phyloP scores from a whole-genome alignment of 257 asterid genomes.

The Misopates orontium region DNA sequence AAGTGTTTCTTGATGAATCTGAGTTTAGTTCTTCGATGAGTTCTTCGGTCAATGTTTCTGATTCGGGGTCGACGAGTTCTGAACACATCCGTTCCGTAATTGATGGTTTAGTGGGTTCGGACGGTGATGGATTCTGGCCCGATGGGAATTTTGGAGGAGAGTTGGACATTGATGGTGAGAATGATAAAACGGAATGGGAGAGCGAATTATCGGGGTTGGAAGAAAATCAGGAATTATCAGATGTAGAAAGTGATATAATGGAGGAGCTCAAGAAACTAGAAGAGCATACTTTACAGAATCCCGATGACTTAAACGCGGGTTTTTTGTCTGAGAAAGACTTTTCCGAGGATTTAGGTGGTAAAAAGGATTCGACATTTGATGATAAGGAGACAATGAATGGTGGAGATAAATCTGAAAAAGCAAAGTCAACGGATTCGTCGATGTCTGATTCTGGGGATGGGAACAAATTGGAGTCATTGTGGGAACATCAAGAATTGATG shows the following conservation, averaged over 20 bases:
- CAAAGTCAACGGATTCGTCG: slow-evolving; percentile 34
- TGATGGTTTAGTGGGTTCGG: slow-evolving; percentile 38
- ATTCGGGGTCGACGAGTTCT: slow-evolving; percentile 36
- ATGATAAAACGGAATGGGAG: slow-evolving; percentile 26
- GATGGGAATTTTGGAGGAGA: slow-evolving; percentile 55
- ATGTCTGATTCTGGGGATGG: slow-evolving; percentile 38
- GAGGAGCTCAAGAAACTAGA: slow-evolving; percentile 43
- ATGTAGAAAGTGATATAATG: slow-evolving; percentile 46
- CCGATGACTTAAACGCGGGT: neutral
- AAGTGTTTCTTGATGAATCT: slow-evolving; percentile 20
- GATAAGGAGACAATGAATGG: neutral
- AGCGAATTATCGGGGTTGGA: slow-evolving; percentile 39
- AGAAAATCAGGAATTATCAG: slow-evolving; percentile 30
- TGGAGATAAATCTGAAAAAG: slow-evolving; percentile 34
- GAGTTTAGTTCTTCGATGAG: slow-evolving; percentile 21
- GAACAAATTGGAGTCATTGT: slow-evolving; percentile 30
- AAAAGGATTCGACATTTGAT: no score
- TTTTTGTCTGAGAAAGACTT: slow-evolving; percentile 48
- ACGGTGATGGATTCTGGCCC: slow-evolving; percentile 50
- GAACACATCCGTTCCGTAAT: slow-evolving; percentile 36
- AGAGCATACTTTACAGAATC: slow-evolving; percentile 14
- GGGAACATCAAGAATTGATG: slow-evolving; percentile 97
- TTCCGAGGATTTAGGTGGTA: slow-evolving; percentile 26
- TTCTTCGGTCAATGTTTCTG: slow-evolving; percentile 33
- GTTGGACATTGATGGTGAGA: slow-evolving; percentile 25